Evolutionary conservation across 192 early-diverging fungal species (phyloP).

Genomic region (Backusella tuberculispora): DNA sequence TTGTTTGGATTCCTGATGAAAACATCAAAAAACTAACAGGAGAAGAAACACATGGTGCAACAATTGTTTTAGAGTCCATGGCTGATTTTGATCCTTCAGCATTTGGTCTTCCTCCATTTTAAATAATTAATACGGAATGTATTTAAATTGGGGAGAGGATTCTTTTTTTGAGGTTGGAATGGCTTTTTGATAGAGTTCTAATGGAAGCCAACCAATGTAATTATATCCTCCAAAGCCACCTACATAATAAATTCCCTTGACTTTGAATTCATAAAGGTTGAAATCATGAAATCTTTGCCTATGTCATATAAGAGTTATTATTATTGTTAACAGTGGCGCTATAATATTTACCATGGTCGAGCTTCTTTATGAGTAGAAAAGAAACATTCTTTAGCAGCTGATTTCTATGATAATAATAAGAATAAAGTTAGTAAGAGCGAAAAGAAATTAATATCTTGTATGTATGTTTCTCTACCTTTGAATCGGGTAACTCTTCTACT

Average conservation of each 20-base stretch:
- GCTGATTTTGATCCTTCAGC: conserved; percentile 66
- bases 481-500: conserved; percentile 30
- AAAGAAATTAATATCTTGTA: not conserved
- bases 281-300: conserved; percentile 50
- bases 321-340: not conserved
- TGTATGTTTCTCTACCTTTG: not conserved
- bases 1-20: conserved; percentile 90
- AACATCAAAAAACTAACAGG: conserved; percentile 50
- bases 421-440: too few relatives aligned
- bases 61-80: conserved; percentile 61
- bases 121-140: not conserved
- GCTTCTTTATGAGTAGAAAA: conserved; percentile 47
- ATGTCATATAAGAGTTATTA: not conserved
- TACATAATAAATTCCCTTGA: conserved; percentile 52
- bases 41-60: conserved; percentile 52
- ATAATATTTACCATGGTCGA: conserved; percentile 35
- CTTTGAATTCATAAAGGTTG: conserved; percentile 49
- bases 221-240: conserved; percentile 58
- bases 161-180: not conserved
- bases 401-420: conserved; percentile 25
- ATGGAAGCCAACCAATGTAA: conserved; percentile 58
- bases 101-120: conserved; percentile 12
- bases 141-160: not conserved
- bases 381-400: conserved; percentile 43
- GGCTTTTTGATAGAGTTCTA: conserved; percentile 41